Evolutionary conservation across 345 rosid genomes (phyloP).

Genomic region (Lenwebbia sp.): DNA sequence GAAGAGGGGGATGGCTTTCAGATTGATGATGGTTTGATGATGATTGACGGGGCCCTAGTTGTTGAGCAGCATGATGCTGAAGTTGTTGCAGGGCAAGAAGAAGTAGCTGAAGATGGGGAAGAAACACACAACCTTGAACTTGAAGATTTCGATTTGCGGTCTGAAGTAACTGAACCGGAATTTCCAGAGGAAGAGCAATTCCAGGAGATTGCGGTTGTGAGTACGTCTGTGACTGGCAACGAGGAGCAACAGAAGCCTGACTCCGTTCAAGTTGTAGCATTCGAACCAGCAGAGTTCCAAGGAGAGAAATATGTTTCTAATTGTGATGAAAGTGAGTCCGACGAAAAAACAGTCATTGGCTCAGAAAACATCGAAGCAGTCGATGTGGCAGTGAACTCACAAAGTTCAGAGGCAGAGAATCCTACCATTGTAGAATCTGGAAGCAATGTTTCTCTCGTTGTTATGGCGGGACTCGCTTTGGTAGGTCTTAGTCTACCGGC

Average conservation of each 20-base stretch:
- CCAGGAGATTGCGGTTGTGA: neutral
- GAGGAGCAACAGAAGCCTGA: neutral
- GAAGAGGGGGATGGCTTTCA: neutral
- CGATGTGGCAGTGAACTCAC: neutral
- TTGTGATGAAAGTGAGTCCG: neutral
- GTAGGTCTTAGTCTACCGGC: slow-evolving; percentile 26
- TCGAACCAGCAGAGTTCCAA: neutral
- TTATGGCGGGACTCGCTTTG: slow-evolving; percentile 9
- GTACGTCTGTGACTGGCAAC: neutral
- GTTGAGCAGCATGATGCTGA: neutral
- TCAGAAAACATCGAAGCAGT: neutral
- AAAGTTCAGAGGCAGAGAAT: slow-evolving; percentile 1
- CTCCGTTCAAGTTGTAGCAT: neutral
- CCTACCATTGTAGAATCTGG: neutral
- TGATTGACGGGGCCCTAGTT: neutral
- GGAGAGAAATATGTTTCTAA: neutral
- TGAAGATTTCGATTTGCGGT: neutral
- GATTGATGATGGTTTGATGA: neutral
- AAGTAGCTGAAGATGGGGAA: neutral
- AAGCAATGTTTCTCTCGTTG: neutral
- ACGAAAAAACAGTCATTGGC: neutral
- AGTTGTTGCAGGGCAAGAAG: neutral
- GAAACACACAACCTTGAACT: neutral
- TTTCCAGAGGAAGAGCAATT: neutral
- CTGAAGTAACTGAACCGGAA: neutral